Percentiles rank a stretch among this genome's conserved stretches.
These are phyloP conservation scores for Colletotrichum noveboracense DNA, from an alignment of 2,329 filamentous ascomycete genomes.

Conservation along the genomic window DNA sequence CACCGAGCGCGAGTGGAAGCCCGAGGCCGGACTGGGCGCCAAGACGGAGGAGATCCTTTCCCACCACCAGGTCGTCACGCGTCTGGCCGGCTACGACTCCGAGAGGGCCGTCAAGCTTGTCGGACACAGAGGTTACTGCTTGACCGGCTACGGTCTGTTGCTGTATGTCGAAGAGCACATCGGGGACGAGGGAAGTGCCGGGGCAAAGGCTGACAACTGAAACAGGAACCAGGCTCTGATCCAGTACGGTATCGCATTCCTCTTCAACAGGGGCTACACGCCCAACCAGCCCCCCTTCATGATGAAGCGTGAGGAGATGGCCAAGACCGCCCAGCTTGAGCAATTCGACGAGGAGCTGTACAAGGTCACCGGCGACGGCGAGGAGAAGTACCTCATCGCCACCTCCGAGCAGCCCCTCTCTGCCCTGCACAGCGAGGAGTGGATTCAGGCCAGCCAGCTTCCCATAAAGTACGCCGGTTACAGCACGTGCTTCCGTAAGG, in stretches of 20 bases:
- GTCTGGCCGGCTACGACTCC: conserved; percentile 90
- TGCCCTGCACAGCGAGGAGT: conserved; percentile 91
- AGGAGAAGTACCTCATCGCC: conserved; percentile 82
- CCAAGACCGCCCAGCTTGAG: conserved; percentile 95
- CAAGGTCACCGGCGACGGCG: conserved; percentile 89
- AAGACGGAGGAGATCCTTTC: conserved; percentile 71
- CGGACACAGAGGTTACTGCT: conserved; percentile 91
- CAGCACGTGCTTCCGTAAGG: conserved; percentile 94
- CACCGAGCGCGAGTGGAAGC: conserved; percentile 79
- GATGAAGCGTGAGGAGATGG: conserved; percentile 75
- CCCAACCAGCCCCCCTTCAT: conserved; percentile 43
- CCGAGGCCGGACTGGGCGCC: conserved; percentile 78
- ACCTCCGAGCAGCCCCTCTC: conserved; percentile 90
- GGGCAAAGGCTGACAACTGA: background rate
- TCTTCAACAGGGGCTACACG: conserved; percentile 80
- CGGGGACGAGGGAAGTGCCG: too few relatives aligned
- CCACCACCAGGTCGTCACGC: conserved; percentile 91
- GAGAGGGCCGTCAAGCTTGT: conserved; percentile 94
- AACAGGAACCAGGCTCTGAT: conserved; percentile 80
- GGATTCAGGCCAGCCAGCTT: conserved; percentile 83
- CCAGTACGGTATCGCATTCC: conserved; percentile 93
- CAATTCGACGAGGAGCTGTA: conserved; percentile 96
- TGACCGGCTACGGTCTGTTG: conserved; percentile 88
- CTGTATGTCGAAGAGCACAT: conserved; percentile 48
- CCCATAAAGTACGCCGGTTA: conserved; percentile 94